Base-by-base conservation (phyloP, 78 protist species). In the Dictyostelium citrinum region DNA sequence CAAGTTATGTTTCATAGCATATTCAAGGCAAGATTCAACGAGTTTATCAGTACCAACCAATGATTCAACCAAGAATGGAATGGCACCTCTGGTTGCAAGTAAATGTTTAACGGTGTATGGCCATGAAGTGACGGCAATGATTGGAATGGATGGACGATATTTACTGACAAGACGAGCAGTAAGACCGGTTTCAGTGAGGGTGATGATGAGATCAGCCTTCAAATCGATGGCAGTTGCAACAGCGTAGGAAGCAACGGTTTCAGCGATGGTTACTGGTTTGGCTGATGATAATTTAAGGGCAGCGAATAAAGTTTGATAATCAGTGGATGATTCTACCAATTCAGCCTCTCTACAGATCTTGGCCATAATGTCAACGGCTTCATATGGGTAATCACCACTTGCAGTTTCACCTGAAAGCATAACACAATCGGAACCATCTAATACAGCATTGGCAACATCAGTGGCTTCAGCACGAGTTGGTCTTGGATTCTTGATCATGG, bases 391-490 rank as follows among this genome's bases (percentile, higher is more conserved):
- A 31, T 96, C 84, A 64, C 97, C 97, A 49, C 45, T 24, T 27
- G 97, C 97, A 4, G 97, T 92, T 58, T 96, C 97, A 80, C 97
- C 97, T 24, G 95, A 79, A 79, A 98, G 94, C 99, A 98, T 98
- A 71, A 98, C 98, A 41, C 94, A 85, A 93, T 97, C 99, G 7
- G 99, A 95, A 37, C 99, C 99, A 84, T 98, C 99, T 17, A 90
- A 83, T 24, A 98, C 97, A 6, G 99, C 99, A 70, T 97, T 98
- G 77, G 99, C 99, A 64, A 98, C 99, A 77, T 98, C 99, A 39
- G 97, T 64, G 8, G 97, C 98, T 74, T 98, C 99, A 49, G 99
- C 99, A 7, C 99, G 70, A 24, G 99, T 98, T 60, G 99, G 99
- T 35, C 97, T 45, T 33, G 99, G 98, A 75, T 81, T 83, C 29